Percentiles rank a stretch among this genome's conserved stretches.
Conservation (phyloP, 805 yeast species). For the Isabelozyma pseudorhagii region DNA sequence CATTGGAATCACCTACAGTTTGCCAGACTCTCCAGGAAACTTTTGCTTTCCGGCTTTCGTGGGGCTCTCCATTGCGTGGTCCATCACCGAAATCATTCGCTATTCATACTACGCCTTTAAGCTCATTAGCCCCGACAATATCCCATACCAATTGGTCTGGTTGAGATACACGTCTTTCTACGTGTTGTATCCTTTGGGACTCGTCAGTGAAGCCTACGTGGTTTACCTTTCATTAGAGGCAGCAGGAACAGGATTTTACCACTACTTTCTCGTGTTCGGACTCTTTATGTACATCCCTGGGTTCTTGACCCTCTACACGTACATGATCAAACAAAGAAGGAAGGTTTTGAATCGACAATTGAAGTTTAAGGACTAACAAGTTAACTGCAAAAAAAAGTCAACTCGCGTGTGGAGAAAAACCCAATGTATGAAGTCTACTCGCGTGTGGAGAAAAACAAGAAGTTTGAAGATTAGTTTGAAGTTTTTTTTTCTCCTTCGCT, state of each 20-base stretch:
- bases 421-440: no score
- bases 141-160: conserved; percentile 20
- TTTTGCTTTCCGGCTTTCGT: conserved; percentile 14
- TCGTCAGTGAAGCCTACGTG: conserved; percentile 21
- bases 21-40: conserved; percentile 30
- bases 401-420: no score
- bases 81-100: conserved; percentile 24
- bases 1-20: conserved; percentile 20
- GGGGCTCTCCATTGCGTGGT: conserved; percentile 26
- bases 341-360: conserved; percentile 10
- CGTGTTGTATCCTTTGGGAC: conserved; percentile 29
- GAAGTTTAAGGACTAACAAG: background rate
- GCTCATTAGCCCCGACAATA: conserved; percentile 2
- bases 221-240: conserved; percentile 21
- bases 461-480: background rate
- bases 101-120: conserved; percentile 25
- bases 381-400: no score
- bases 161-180: conserved; percentile 26
- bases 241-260: conserved; percentile 9
- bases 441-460: background rate
- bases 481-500: background rate
- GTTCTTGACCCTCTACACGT: conserved; percentile 19
- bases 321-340: conserved; percentile 29
- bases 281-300: conserved; percentile 30
- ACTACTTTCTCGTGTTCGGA: conserved; percentile 17